Evolutionary conservation across 2,329 filamentous ascomycete species (phyloP).

Genomic region (Fusarium annulatum): DNA sequence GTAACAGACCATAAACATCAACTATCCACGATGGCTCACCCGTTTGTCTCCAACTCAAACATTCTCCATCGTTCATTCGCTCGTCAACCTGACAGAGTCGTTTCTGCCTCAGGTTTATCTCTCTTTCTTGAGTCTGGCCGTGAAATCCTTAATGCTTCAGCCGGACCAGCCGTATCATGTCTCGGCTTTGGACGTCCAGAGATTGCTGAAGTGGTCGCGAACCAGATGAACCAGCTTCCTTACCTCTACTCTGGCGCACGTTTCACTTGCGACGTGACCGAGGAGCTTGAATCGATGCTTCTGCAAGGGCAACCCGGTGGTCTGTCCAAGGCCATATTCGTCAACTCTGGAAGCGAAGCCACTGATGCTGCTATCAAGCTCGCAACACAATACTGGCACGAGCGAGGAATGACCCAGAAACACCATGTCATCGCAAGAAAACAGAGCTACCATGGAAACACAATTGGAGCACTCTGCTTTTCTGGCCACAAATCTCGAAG

Average conservation of each 20-base stretch:
- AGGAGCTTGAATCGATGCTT: slow-evolving; percentile 46
- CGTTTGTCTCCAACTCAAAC: not conserved
- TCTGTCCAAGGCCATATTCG: slow-evolving; percentile 1
- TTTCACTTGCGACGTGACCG: slow-evolving; percentile 37
- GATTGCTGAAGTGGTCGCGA: not conserved
- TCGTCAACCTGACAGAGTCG: not conserved
- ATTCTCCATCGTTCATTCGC: not conserved
- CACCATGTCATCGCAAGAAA: slow-evolving; percentile 56
- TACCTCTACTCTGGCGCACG: slow-evolving; percentile 30
- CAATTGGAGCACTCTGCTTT: slow-evolving; percentile 57
- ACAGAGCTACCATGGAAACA: slow-evolving; percentile 63
- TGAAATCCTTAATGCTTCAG: slow-evolving; percentile 3
- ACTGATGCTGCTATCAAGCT: not conserved
- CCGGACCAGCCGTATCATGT: not conserved
- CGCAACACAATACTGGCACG: slow-evolving; percentile 53
- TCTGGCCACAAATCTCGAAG: slow-evolving; percentile 41
- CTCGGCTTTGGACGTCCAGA: not conserved
- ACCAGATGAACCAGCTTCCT: slow-evolving; percentile 12
- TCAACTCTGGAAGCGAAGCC: slow-evolving; percentile 2
- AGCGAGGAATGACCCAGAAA: slow-evolving; percentile 52
- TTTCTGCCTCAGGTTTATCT: slow-evolving; percentile 1
- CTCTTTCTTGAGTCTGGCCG: slow-evolving; percentile 5
- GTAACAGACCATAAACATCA: not conserved
- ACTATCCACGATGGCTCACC: not conserved
- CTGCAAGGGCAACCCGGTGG: slow-evolving; percentile 27